These are phyloP conservation scores for Crassisporium funariophilum DNA, from an alignment of 768 basidiomycete genomes.

Conservation along the genomic window DNA sequence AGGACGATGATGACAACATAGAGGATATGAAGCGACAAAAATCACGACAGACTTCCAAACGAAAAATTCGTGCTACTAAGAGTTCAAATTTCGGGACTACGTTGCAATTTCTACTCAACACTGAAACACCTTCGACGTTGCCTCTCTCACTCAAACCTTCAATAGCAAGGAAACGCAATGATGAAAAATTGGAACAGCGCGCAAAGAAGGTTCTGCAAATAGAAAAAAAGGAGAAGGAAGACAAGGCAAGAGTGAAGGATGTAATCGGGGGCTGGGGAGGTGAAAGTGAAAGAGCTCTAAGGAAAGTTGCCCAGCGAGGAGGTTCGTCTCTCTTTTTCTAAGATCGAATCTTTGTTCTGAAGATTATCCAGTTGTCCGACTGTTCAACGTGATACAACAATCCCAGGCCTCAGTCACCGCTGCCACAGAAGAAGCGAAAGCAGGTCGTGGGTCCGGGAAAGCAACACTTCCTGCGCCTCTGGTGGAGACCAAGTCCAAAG, in stretches of 20 bases:
- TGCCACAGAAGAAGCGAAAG: slow-evolving; percentile 60
- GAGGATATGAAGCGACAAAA: slow-evolving; percentile 55
- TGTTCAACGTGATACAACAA: slow-evolving; percentile 87
- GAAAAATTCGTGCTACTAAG: slow-evolving; percentile 80
- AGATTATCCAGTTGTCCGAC: slow-evolving; percentile 63
- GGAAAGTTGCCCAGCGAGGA: slow-evolving; percentile 85
- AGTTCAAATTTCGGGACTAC: slow-evolving; percentile 74
- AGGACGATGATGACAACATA: slow-evolving; percentile 68
- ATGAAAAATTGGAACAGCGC: slow-evolving; percentile 72
- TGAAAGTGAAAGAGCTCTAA: slow-evolving; percentile 73
- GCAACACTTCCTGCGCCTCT: slow-evolving; percentile 69
- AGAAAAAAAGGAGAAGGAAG: slow-evolving; percentile 76
- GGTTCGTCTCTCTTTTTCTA: slow-evolving; percentile 40
- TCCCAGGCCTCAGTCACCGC: slow-evolving; percentile 61
- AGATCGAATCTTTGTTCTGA: slow-evolving; percentile 3
- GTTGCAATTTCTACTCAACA: slow-evolving; percentile 70
- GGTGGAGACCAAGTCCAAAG: slow-evolving; percentile 49
- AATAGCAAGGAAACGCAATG: slow-evolving; percentile 64
- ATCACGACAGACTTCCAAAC: slow-evolving; percentile 79
- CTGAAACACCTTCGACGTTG: slow-evolving; percentile 66
- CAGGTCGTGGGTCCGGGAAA: slow-evolving; percentile 69
- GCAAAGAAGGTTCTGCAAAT: slow-evolving; percentile 72
- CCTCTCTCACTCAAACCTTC: slow-evolving; percentile 84
- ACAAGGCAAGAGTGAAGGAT: slow-evolving; percentile 64
- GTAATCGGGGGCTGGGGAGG: slow-evolving; percentile 90